These are phyloP conservation scores for Podospora australis DNA, from an alignment of 495 filamentous ascomycete genomes.

Conservation along the genomic window DNA sequence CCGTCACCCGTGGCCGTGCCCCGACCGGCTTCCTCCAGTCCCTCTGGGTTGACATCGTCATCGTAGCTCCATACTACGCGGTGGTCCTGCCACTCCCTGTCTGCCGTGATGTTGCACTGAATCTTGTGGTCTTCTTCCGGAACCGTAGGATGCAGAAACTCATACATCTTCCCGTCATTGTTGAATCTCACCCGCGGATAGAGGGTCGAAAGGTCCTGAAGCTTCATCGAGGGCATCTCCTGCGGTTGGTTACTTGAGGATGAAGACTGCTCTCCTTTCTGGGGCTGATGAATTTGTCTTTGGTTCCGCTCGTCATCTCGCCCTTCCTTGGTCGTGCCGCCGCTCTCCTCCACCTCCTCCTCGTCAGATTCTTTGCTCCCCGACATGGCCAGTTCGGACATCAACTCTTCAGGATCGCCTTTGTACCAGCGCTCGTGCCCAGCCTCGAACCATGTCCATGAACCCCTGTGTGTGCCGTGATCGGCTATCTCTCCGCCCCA, in stretches of 20 bases:
- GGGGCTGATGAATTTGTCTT: no score
- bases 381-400: no score
- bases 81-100: constrained; percentile 29
- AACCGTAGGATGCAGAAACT: constrained; percentile 35
- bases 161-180: background rate
- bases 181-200: constrained; percentile 7
- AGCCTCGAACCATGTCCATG: constrained; percentile 68
- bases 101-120: constrained; percentile 47
- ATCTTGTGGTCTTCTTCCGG: constrained; percentile 37
- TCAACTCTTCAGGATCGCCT: no score
- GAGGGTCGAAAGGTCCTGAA: constrained; percentile 15
- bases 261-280: no score
- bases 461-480: constrained; percentile 45
- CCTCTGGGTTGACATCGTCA: constrained; percentile 41
- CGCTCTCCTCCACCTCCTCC: background rate
- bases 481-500: constrained; percentile 35
- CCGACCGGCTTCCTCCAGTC: constrained; percentile 38
- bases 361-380: background rate
- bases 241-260: no score
- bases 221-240: constrained; percentile 3
- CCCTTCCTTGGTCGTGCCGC: no score
- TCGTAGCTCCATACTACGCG: constrained; percentile 52
- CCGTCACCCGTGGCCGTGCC: constrained; percentile 52
- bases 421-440: constrained; percentile 45
- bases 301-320: background rate